Base-by-base conservation (phyloP, 192 early-diverging fungal genomes). In the Spinellus fusiger region DNA sequence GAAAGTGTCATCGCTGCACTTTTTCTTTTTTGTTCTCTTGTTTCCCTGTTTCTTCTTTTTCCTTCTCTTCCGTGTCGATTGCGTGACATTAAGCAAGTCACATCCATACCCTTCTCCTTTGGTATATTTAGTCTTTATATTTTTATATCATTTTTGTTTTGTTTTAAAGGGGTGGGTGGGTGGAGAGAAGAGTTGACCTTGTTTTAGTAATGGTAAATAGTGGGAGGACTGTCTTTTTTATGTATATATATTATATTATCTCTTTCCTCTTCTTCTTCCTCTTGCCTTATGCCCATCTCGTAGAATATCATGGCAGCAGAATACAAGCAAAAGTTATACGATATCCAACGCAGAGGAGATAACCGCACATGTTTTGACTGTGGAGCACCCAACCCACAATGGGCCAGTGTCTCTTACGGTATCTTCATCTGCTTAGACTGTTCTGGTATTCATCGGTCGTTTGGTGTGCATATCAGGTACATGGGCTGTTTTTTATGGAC, bases 361-460 rank as follows among this genome's bases (percentile, higher is more conserved):
- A 85, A 83, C 52, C 74, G 81, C 73, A 75, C 74, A 18, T 96
- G 95, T 72, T 85, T 98, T 56, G 95, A 98, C 71, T 98, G 95
- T 75, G 84, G 85, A 38, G 85, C 84, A 29, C 90, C 88, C 54
- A 86, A 86, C 55, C 89, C 85, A 15, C 88, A 91, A 58, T 95
- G 95, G 96, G 93, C 94, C 9, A 87, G 84, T 65, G 93, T 96
- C 27, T 89, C 91, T 26, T 85, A 93, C 65, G 95, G 92, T 44
- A 95, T 91, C 58, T 95, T 97, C 67, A 94, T 99, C 61, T 99
- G 94, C 72, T 79, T 96, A 33, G 89, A 95, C 59, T 95, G 95
- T 74, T 93, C 92, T 23, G 93, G 93, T 20, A 82, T 91, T 37
- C 92, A 97, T 78, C 82, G 92, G 49, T 86, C 87, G 0, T 80